A percentile compares a stretch with the other conserved stretches of the same genome.
Evolutionary conservation across 768 basidiomycete species (phyloP).

Genomic region (Naganishia kalamii): DNA sequence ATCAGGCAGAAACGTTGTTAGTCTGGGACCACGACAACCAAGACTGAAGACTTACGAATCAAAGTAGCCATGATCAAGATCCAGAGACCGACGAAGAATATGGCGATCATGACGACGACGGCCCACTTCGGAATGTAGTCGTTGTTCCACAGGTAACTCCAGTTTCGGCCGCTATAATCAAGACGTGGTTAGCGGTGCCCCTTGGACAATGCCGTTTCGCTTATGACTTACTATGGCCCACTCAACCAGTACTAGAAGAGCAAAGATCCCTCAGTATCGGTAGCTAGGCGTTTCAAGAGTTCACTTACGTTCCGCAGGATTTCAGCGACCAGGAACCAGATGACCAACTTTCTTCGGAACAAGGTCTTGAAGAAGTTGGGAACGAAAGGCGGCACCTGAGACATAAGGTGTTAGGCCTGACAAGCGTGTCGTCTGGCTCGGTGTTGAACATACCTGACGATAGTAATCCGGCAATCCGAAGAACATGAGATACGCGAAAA

Average conservation of each 20-base stretch:
- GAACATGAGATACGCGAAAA: conserved; percentile 76
- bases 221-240: conserved; percentile 35
- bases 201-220: conserved; percentile 57
- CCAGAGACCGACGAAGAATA: conserved; percentile 87
- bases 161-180: conserved; percentile 64
- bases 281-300: conserved; percentile 50
- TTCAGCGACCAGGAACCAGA: conserved; percentile 93
- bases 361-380: conserved; percentile 85
- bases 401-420: conserved; percentile 44
- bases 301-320: conserved; percentile 61
- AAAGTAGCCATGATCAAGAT: conserved; percentile 64
- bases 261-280: conserved; percentile 53
- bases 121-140: conserved; percentile 75
- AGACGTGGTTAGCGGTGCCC: neutral
- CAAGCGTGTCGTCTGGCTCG: neutral
- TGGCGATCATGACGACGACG: conserved; percentile 67
- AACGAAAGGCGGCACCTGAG: conserved; percentile 88
- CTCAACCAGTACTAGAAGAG: conserved; percentile 39
- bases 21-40: neutral
- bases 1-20: conserved; percentile 11
- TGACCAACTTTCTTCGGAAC: conserved; percentile 80
- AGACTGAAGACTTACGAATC: conserved; percentile 48
- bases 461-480: conserved; percentile 73
- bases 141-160: conserved; percentile 80
- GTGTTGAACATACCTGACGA: conserved; percentile 30